Conservation (phyloP, 208 protist genomes). For the Leishmania gerbilli region DNA sequence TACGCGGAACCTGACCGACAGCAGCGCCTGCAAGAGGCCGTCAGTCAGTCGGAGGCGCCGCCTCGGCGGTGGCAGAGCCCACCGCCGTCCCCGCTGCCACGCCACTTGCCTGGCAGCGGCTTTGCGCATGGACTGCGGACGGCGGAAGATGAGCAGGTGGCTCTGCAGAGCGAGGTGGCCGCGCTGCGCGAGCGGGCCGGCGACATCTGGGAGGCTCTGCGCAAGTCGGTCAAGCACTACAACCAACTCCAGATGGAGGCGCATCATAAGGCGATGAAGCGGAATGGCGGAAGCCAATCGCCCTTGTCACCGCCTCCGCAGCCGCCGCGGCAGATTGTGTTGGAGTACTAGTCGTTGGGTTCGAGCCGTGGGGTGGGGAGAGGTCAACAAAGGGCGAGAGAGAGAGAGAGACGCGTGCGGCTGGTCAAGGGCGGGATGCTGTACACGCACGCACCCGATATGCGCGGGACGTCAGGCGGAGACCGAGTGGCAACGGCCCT, state of each 20-base stretch:
- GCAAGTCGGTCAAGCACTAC: constrained; percentile 43
- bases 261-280: constrained; percentile 26
- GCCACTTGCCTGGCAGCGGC: constrained; percentile 8
- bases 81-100: constrained; percentile 3
- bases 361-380: neutral
- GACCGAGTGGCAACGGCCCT: neutral
- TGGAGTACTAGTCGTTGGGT: constrained; percentile 11
- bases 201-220: constrained; percentile 52
- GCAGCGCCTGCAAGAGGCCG: constrained; percentile 13
- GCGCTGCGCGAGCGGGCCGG: constrained; percentile 35
- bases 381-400: neutral
- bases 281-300: neutral
- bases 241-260: constrained; percentile 30
- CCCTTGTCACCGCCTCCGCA: constrained; percentile 1
- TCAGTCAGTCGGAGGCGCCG: neutral
- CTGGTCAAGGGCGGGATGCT: neutral
- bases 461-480: neutral
- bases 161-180: constrained; percentile 32
- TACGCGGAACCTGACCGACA: constrained; percentile 21
- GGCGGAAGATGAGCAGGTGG: constrained; percentile 35
- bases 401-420: neutral
- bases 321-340: constrained; percentile 13
- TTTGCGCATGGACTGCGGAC: constrained; percentile 45
- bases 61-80: constrained; percentile 7
- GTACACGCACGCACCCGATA: neutral